Conservation (phyloP, 2,329 filamentous ascomycete species). For the Arthrinium puccinioides region DNA sequence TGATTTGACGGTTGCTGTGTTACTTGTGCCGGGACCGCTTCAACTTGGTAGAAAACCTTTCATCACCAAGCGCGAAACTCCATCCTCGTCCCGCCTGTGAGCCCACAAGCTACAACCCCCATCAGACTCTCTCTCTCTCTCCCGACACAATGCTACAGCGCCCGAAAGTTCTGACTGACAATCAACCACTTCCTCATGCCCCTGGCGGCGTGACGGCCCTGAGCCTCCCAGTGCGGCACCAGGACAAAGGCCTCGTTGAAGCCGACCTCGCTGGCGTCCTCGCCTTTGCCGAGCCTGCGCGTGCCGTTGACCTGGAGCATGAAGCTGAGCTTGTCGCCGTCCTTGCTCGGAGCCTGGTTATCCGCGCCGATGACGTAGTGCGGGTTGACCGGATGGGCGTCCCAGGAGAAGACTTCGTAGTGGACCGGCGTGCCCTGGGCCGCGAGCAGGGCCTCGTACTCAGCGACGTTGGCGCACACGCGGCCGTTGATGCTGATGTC, state of each 20-base stretch:
- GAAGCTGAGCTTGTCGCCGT: constrained; percentile 58
- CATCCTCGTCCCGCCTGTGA: no score
- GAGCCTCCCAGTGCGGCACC: constrained; percentile 64
- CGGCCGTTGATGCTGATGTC: constrained; percentile 79
- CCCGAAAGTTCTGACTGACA: constrained; percentile 65
- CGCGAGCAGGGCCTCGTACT: constrained; percentile 62
- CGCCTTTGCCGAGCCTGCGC: constrained; percentile 58
- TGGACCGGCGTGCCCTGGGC: constrained; percentile 34
- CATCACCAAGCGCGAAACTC: no score
- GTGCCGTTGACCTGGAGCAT: constrained; percentile 67
- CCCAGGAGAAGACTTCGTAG: constrained; percentile 70
- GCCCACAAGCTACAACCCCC: no score
- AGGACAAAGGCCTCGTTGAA: constrained; percentile 79
- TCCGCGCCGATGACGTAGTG: constrained; percentile 53
- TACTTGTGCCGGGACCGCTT: no score
- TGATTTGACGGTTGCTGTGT: no score
- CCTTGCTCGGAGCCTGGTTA: constrained; percentile 32
- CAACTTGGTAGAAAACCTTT: no score
- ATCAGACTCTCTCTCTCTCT: no score
- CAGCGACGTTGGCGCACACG: constrained; percentile 48
- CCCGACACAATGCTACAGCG: no score
- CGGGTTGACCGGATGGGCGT: constrained; percentile 72
- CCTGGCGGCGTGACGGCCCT: constrained; percentile 44
- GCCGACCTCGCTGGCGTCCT: constrained; percentile 57
- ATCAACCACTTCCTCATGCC: constrained; percentile 56